Evolutionary conservation across 2,329 filamentous ascomycete genomes (phyloP), one percentile per base, ranked within the genome.

Genomic region (Paecilomyces sp.): DNA sequence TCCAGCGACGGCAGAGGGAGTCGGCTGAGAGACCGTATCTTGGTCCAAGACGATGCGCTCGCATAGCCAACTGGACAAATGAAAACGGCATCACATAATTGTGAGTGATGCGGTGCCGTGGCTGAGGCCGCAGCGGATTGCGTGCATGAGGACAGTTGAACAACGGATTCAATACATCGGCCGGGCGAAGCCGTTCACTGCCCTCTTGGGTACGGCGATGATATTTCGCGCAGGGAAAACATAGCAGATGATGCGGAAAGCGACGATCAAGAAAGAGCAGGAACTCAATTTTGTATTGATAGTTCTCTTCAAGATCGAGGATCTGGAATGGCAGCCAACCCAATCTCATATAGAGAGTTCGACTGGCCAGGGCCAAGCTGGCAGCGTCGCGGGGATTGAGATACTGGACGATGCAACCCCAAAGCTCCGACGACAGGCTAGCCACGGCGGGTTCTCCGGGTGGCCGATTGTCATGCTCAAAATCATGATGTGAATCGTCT

Each of bases 21-120:
- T 80, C 76, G 2, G 74, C 60, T 2, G 75, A 61, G 41, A 85
- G 76, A 30, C 83, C 83, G 65, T 84, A 79, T 2, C 62, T 58
- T 0, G 77, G 73, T 1, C 76, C 75, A 66, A 80, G 80, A n/a
- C 75, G 75, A 59, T 77, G 71, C 3, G 79, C 77, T 33, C 84
- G 79, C 51, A 81, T 72, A 3, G 74, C 77, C n/a, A 87, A 77
- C 67, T 87, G 85, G 1, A 84, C 77, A 62, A 85, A 86, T 12
- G 81, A 71, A 68, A 84, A 86, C 1, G 83, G 82, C 0, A 87
- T 73, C n/a, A 72, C 77, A 57, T 84, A 81, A 50, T 78, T 80
- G 36, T 82, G 79, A 5, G 81, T 80, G 28, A 87, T 77, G 6
- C 84, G 78, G 25, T 79, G 79, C 28, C 81, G 79, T 2, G 84